Evolutionary conservation across 441 rosid species (phyloP).

Genomic region (Aleurites moluccanus): DNA sequence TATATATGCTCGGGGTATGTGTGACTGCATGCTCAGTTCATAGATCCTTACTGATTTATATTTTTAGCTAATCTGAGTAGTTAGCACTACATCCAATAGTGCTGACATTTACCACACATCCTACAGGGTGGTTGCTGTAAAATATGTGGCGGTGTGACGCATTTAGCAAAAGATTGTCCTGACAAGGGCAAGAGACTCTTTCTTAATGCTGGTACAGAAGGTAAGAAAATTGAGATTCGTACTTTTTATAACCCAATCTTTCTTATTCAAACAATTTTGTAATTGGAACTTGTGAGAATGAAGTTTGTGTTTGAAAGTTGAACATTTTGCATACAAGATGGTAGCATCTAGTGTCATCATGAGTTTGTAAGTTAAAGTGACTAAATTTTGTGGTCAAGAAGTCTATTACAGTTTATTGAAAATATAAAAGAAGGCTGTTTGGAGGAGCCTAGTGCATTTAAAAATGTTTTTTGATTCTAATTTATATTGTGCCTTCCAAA

Average conservation of each 20-base stretch:
- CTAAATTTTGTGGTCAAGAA: background rate
- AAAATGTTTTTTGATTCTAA: background rate
- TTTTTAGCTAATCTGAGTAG: background rate
- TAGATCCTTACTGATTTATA: slow-evolving; percentile 5
- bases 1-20: background rate
- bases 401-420: too few species aligned
- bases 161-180: slow-evolving; percentile 92
- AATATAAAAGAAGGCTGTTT: background rate
- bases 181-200: slow-evolving; percentile 50
- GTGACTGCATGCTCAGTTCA: background rate
- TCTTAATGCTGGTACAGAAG: slow-evolving; percentile 28
- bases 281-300: background rate
- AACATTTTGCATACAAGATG: background rate
- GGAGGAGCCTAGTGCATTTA: background rate
- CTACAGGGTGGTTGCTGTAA: slow-evolving; percentile 86
- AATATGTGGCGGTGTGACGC: slow-evolving; percentile 87
- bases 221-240: slow-evolving; percentile 31
- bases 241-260: background rate
- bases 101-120: slow-evolving; percentile 12
- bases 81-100: background rate
- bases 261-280: background rate
- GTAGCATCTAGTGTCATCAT: background rate
- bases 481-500: background rate
- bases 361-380: background rate
- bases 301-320: background rate